Base-by-base conservation (phyloP, 2,329 filamentous ascomycete genomes). In the Neoascochyta sp. region DNA sequence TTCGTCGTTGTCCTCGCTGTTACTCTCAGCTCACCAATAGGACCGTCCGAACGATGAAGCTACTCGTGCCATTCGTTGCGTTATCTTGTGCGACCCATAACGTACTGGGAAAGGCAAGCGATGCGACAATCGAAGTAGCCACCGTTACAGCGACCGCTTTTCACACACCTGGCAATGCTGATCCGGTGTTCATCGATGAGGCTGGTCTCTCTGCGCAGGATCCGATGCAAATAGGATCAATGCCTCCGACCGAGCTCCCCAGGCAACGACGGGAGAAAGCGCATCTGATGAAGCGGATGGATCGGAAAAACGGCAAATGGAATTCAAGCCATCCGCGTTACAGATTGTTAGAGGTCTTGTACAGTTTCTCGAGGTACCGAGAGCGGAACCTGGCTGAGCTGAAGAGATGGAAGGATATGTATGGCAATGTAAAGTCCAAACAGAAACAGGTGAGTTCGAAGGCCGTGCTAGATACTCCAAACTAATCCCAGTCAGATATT, bases 331-430 rank as follows among this genome's bases (percentile, higher is more conserved):
- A 47, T 28, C 43, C 49, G 8, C 39, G 49, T 10, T 46, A 47
- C 16, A 35, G 50, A n/a, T 38, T 53, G 0, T 28, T 55, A 2
- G 44, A 49, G 18, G 41, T 46, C 3, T 34, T 55, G 3, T 47
- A 31, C 15, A 46, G 39, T 2, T 52, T 45, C 5, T 32, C 32
- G 1, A 44, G 34, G 6, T 55, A 52, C 20, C 25, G 32, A 9
- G 45, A 50, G 11, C 38, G 41, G 6, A 47, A 43, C 22, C 32
- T 44, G 29, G 43, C 34, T 0, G 53, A 55, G 16, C 16, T 55
- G 5, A 32, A 50, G 3, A 36, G 46, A 9, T 54, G 51, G 51
- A 39, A 49, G 5, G 27, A 24, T 3, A 16, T 52, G 24, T 57
- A 53, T 24, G 41, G 39, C 9, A 52, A 49, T 17, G 34, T 52